Conservation (phyloP, 1,284 basidiomycete species). For the Trichosporon ovoides region DNA sequence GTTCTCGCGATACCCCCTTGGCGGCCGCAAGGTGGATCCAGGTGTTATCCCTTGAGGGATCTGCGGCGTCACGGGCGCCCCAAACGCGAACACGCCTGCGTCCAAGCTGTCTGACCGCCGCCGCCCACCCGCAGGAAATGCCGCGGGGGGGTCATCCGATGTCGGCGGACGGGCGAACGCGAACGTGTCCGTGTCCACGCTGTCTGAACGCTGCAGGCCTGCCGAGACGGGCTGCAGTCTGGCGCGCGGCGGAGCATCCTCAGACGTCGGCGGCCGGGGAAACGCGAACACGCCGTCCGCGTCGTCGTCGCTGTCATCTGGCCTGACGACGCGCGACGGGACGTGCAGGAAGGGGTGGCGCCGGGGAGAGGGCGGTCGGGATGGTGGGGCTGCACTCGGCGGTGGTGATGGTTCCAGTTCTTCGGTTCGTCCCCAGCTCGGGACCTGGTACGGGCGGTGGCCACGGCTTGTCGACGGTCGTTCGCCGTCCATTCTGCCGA, state of each 20-base stretch:
- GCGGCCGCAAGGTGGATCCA: not conserved
- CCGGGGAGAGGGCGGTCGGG: too few species aligned
- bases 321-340: too few species aligned
- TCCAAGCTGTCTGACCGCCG: not conserved
- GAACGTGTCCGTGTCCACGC: not conserved
- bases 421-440: too few species aligned
- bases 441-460: too few species aligned
- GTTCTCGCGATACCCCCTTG: slow-evolving; percentile 16
- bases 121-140: not conserved
- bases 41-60: not conserved
- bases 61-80: not conserved
- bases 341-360: too few species aligned
- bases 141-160: not conserved
- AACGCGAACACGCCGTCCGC: slow-evolving; percentile 9
- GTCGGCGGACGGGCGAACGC: slow-evolving; percentile 8
- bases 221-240: too few species aligned
- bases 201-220: too few species aligned
- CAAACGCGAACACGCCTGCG: not conserved
- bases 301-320: not conserved
- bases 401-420: too few species aligned
- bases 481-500: too few species aligned
- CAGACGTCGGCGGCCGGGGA: slow-evolving; percentile 1
- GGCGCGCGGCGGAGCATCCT: not conserved
- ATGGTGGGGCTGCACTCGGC: too few species aligned
- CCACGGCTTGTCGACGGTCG: too few species aligned